Conservation (phyloP, 176 grass and related monocot species). For the Paspalum vaginatum region DNA sequence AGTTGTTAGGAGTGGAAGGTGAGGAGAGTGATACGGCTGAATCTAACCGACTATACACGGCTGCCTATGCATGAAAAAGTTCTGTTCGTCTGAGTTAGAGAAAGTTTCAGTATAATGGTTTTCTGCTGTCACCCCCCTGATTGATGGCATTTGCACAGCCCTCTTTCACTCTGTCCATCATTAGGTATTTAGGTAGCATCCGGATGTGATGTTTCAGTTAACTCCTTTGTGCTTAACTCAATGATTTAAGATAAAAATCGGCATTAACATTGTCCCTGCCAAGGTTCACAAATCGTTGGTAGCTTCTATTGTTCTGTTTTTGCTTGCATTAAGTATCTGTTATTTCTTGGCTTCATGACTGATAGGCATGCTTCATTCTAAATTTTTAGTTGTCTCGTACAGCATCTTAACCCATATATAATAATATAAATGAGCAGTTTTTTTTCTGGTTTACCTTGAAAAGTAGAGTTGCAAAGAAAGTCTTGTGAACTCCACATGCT, state of each 20-base stretch:
- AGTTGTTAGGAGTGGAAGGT: slow-evolving; percentile 64
- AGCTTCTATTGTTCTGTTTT: slow-evolving; percentile 8
- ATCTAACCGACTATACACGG: slow-evolving; percentile 41
- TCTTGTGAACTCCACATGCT: neutral
- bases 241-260: slow-evolving; percentile 33
- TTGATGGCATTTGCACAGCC: slow-evolving; percentile 46
- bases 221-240: slow-evolving; percentile 22
- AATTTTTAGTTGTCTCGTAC: neutral
- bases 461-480: slow-evolving; percentile 10
- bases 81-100: slow-evolving; percentile 28
- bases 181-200: slow-evolving; percentile 46
- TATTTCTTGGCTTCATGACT: neutral
- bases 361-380: neutral
- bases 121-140: slow-evolving; percentile 46
- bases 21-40: slow-evolving; percentile 79
- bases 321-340: neutral
- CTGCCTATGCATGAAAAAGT: slow-evolving; percentile 49
- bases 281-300: slow-evolving; percentile 9
- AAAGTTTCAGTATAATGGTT: slow-evolving; percentile 39
- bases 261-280: slow-evolving; percentile 15
- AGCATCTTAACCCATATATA: neutral
- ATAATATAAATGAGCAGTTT: neutral
- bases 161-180: slow-evolving; percentile 16
- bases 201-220: slow-evolving; percentile 31
- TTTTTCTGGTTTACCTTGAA: neutral